Conservation (phyloP, 805 yeast genomes). For the Pachysolen tannophilus region DNA sequence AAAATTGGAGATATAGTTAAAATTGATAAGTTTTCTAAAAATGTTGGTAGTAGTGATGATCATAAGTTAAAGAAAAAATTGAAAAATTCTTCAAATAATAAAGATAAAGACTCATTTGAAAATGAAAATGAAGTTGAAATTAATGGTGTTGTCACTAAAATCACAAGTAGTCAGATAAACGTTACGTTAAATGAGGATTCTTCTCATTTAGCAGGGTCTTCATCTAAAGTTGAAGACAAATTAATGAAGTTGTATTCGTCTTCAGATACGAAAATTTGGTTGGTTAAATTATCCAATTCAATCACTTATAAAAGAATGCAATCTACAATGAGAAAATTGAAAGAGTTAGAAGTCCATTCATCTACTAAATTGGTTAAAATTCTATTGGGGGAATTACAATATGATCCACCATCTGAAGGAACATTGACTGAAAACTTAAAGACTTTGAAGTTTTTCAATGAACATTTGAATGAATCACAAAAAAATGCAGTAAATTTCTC, state of each 20-base stretch:
- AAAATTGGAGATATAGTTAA: constrained; percentile 74
- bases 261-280: constrained; percentile 45
- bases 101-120: constrained; percentile 16
- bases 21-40: constrained; percentile 37
- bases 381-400: constrained; percentile 37
- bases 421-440: constrained; percentile 6
- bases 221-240: constrained; percentile 37
- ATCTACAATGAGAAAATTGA: constrained; percentile 60
- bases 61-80: constrained; percentile 14
- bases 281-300: constrained; percentile 60
- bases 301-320: constrained; percentile 75
- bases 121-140: constrained; percentile 21
- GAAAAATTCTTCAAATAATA: constrained; percentile 22
- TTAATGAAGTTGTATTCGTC: constrained; percentile 35
- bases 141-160: constrained; percentile 61
- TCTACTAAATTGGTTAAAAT: constrained; percentile 34
- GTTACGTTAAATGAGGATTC: constrained; percentile 52
- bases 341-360: constrained; percentile 31
- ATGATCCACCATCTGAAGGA: constrained; percentile 17
- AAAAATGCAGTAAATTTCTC: constrained; percentile 63
- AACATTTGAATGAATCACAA: constrained; percentile 59
- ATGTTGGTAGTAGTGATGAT: constrained; percentile 13
- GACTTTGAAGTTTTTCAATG: constrained; percentile 30
- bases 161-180: constrained; percentile 37
- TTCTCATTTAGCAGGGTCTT: constrained; percentile 12